These are phyloP conservation scores for Zangia roseola DNA, from an alignment of 768 basidiomycete genomes.

Conservation along the genomic window DNA sequence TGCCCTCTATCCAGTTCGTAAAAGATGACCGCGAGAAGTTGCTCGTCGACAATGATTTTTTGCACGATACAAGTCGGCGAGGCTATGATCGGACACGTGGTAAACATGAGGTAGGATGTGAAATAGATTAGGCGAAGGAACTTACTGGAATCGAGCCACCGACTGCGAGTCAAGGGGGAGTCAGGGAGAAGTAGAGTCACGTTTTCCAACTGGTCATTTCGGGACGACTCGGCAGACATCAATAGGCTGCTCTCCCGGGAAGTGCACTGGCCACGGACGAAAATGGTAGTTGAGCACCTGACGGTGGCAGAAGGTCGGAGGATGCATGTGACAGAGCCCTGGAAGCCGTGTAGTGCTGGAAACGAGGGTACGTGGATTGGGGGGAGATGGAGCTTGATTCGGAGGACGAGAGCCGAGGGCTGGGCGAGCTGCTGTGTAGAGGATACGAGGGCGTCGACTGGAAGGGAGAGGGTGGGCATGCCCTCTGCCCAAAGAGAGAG, in stretches of 20 bases:
- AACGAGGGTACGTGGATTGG: conserved; percentile 51
- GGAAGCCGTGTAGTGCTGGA: conserved; percentile 63
- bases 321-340: conserved; percentile 54
- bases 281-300: conserved; percentile 63
- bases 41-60: conserved; percentile 65
- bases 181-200: conserved; percentile 63
- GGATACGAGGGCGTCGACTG: conserved; percentile 52
- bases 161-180: conserved; percentile 61
- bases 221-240: conserved; percentile 45
- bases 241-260: conserved; percentile 50
- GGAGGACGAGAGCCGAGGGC: conserved; percentile 45
- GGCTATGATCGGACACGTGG: conserved; percentile 39
- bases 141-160: conserved; percentile 70
- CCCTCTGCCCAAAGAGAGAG: conserved; percentile 65
- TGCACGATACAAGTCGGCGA: conserved; percentile 61
- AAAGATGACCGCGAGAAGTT: conserved; percentile 58
- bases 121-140: conserved; percentile 7
- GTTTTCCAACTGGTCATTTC: conserved; percentile 44
- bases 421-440: conserved; percentile 36
- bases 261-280: conserved; percentile 48
- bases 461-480: conserved; percentile 61
- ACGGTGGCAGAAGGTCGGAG: conserved; percentile 52
- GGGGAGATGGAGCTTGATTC: conserved; percentile 58
- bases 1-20: conserved; percentile 66
- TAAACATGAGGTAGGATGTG: conserved; percentile 24